These are phyloP conservation scores for Xylaria castorea DNA, from an alignment of 495 filamentous ascomycete genomes.

Conservation along the genomic window DNA sequence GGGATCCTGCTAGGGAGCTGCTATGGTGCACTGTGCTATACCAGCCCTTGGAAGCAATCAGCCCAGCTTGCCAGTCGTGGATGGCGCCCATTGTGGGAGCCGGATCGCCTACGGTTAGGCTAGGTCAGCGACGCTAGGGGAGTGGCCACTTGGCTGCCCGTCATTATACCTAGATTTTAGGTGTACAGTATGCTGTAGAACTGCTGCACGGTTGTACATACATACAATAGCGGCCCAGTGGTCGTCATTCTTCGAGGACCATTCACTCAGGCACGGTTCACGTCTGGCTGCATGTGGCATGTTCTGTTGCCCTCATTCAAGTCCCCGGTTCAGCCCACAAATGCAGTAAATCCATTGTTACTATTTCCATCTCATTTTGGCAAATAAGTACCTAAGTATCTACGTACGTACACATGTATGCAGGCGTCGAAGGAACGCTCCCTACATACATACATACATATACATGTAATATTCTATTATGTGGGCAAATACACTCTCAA, in stretches of 20 bases:
- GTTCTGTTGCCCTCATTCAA: constrained; percentile 9
- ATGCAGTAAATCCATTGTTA: constrained; percentile 4
- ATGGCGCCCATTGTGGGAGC: background rate
- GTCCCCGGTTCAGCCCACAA: background rate
- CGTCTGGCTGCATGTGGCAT: constrained; percentile 9
- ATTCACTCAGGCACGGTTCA: background rate
- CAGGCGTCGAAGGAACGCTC: background rate
- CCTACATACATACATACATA: background rate
- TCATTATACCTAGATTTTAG: background rate
- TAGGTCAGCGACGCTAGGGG: background rate
- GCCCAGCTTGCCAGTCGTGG: background rate
- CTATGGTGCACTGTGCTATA: background rate
- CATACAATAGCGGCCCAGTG: background rate
- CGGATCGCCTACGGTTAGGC: background rate
- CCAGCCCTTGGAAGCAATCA: background rate
- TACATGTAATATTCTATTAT: background rate
- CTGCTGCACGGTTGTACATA: background rate
- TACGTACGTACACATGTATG: background rate
- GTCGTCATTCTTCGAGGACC: background rate
- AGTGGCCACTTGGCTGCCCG: background rate
- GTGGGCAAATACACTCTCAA: background rate
- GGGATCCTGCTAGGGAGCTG: background rate
- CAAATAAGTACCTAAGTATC: background rate
- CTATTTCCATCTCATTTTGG: background rate
- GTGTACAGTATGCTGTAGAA: background rate